Conservation (phyloP, 2,329 filamentous ascomycete species). For the Seiridium cupressi region DNA sequence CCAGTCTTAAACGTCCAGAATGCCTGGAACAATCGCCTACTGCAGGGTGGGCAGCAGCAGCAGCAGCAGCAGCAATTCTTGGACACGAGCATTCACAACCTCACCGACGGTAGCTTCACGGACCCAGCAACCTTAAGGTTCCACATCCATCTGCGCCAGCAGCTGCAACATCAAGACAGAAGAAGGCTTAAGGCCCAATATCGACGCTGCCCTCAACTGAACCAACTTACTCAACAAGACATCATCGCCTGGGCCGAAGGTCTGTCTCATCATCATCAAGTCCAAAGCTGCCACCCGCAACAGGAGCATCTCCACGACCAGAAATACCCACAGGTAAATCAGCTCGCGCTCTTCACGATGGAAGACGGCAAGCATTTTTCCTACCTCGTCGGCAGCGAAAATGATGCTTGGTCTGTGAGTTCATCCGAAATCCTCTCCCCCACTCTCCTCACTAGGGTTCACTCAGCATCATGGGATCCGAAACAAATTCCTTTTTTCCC, state of each 20-base stretch:
- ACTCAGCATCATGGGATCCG: background rate
- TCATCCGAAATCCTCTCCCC: background rate
- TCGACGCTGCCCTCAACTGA: background rate
- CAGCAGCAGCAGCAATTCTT: background rate
- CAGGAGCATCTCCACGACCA: background rate
- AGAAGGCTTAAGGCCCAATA: background rate
- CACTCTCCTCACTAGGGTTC: background rate
- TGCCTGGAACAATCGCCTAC: background rate
- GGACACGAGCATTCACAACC: background rate
- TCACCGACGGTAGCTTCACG: background rate
- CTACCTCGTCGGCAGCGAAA: background rate
- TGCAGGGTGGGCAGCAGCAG: background rate
- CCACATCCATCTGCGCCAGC: background rate
- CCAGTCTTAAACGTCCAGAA: background rate
- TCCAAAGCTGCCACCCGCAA: background rate
- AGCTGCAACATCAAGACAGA: background rate
- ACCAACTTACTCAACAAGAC: background rate
- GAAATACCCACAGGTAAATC: background rate
- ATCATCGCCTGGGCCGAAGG: background rate
- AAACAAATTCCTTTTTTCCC: background rate
- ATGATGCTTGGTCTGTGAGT: background rate
- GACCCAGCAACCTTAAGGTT: background rate
- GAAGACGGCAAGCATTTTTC: background rate
- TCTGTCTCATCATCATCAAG: background rate
- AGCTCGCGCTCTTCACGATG: background rate